phyloP scores from a whole-genome alignment of 768 basidiomycete genomes.

The Leucogyrophana mollusca region DNA sequence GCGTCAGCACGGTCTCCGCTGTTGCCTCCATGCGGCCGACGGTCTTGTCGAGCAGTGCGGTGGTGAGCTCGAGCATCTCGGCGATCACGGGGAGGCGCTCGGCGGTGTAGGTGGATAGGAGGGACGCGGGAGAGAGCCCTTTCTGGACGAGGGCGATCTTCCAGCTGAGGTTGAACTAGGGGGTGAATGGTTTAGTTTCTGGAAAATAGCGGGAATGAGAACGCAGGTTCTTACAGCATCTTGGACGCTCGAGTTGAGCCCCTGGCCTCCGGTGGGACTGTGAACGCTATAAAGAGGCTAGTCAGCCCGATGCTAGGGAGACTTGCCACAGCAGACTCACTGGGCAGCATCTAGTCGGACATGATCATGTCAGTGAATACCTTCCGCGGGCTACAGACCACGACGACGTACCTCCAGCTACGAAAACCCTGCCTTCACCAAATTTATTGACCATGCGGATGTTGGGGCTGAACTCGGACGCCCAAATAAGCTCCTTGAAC shows the following conservation, averaged over 20 bases:
- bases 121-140: slow-evolving; percentile 28
- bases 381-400: neutral
- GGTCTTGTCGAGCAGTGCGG: slow-evolving; percentile 18
- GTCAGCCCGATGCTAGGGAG: neutral
- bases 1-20: neutral
- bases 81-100: slow-evolving; percentile 48
- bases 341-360: slow-evolving; percentile 46
- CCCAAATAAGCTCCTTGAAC: slow-evolving; percentile 25
- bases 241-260: slow-evolving; percentile 11
- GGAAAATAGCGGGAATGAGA: neutral
- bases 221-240: neutral
- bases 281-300: slow-evolving; percentile 24
- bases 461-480: slow-evolving; percentile 38
- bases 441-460: slow-evolving; percentile 48
- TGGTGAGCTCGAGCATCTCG: slow-evolving; percentile 42
- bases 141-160: slow-evolving; percentile 44
- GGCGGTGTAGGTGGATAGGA: slow-evolving; percentile 41
- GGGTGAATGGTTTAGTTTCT: slow-evolving; percentile 6
- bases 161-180: slow-evolving; percentile 43
- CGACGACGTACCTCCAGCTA: slow-evolving; percentile 41
- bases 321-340: slow-evolving; percentile 7
- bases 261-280: slow-evolving; percentile 43
- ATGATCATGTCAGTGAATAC: neutral
- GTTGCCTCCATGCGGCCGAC: neutral
- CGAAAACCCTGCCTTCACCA: slow-evolving; percentile 41